Percentiles rank a stretch among this genome's conserved stretches.
Evolutionary conservation across 306 rosid genomes (phyloP).

Genomic region (Datisca glomerata): DNA sequence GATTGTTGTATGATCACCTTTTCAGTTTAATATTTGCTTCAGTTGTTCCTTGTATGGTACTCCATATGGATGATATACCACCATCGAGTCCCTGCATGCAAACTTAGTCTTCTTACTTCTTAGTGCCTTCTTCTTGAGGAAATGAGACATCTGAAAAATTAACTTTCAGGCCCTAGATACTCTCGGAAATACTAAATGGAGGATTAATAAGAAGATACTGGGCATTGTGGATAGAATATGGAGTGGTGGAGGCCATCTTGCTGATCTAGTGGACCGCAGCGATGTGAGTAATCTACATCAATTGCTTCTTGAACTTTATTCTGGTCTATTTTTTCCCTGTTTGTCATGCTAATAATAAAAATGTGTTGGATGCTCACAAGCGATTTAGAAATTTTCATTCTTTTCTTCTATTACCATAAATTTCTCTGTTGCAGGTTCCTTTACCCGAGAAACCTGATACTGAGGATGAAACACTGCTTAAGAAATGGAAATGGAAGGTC

Average conservation of each 20-base stretch:
- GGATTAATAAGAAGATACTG: slow-evolving; percentile 65
- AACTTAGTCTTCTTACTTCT: slow-evolving; percentile 9
- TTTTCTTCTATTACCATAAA: background rate
- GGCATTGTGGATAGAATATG: slow-evolving; percentile 75
- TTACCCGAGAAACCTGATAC: slow-evolving; percentile 77
- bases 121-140: slow-evolving; percentile 2
- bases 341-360: too few species aligned
- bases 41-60: too few species aligned
- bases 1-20: slow-evolving; percentile 7
- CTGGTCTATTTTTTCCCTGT: background rate
- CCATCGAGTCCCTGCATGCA: background rate
- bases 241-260: slow-evolving; percentile 76
- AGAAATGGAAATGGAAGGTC: slow-evolving; percentile 76
- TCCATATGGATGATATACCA: too few species aligned
- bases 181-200: slow-evolving; percentile 85
- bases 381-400: background rate
- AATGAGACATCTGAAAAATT: slow-evolving; percentile 3
- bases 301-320: background rate
- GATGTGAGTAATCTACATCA: slow-evolving; percentile 54
- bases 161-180: slow-evolving; percentile 69
- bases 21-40: background rate
- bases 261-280: slow-evolving; percentile 73
- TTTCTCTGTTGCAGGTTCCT: slow-evolving; percentile 43
- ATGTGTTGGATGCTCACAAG: background rate
- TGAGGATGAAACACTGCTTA: slow-evolving; percentile 54